A percentile compares a stretch with the other conserved stretches of the same genome.
Evolutionary conservation across 179 eudicot genomes (phyloP).

Genomic region (Silene noctiflora): DNA sequence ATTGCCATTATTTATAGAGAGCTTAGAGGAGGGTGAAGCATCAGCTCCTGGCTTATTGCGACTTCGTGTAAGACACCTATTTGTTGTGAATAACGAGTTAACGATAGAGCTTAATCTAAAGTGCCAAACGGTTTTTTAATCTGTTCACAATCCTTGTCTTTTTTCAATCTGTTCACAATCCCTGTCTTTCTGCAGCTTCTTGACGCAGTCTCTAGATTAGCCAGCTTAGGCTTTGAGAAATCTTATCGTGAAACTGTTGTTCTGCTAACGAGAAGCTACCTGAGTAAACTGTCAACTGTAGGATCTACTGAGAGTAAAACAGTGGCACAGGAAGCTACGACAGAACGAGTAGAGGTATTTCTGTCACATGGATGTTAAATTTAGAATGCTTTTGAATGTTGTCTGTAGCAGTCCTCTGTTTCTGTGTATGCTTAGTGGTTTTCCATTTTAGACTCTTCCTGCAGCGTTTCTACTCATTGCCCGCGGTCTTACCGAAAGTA

Average conservation of each 20-base stretch:
- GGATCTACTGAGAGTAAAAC: slow-evolving; percentile 95
- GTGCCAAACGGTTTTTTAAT: background rate
- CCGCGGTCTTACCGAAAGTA: slow-evolving; percentile 48
- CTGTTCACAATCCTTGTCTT: slow-evolving; percentile 17
- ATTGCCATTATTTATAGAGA: slow-evolving; percentile 80
- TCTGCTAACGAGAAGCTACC: slow-evolving; percentile 83
- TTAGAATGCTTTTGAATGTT: slow-evolving; percentile 17
- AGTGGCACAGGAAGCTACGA: slow-evolving; percentile 80
- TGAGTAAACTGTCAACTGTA: slow-evolving; percentile 70
- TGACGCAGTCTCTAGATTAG: slow-evolving; percentile 95
- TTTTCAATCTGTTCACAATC: background rate
- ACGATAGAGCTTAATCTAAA: background rate
- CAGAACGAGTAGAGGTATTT: slow-evolving; percentile 94
- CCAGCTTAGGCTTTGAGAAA: slow-evolving; percentile 97
- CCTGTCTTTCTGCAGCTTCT: slow-evolving; percentile 72
- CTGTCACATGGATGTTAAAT: slow-evolving; percentile 16
- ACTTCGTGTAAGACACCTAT: slow-evolving; percentile 60
- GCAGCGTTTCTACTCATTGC: slow-evolving; percentile 91
- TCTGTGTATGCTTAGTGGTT: slow-evolving; percentile 44
- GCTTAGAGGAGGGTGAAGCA: slow-evolving; percentile 97
- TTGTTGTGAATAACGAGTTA: background rate
- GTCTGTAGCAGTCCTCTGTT: slow-evolving; percentile 15
- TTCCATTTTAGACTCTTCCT: slow-evolving; percentile 81
- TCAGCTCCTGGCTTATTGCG: slow-evolving; percentile 81
- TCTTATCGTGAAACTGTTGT: slow-evolving; percentile 96